phyloP scores from a whole-genome alignment of 1,284 basidiomycete genomes.

The Xerocomus amazonicus region DNA sequence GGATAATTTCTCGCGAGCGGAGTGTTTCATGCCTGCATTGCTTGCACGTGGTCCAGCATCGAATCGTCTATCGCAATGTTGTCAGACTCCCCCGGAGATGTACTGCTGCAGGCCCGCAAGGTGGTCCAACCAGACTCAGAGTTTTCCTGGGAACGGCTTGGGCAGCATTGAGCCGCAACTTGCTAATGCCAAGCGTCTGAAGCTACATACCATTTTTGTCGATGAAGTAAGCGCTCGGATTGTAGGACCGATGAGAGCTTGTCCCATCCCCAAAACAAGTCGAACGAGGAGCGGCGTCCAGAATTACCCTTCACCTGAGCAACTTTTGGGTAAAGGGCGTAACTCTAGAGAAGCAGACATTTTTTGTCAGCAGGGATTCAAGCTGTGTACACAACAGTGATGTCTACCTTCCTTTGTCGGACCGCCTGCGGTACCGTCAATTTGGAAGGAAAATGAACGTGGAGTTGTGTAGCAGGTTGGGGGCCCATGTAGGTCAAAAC shows the following conservation, averaged over 20 bases:
- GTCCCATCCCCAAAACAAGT: conserved; percentile 37
- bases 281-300: conserved; percentile 31
- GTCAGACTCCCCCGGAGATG: conserved; percentile 2
- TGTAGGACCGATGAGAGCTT: conserved; percentile 15
- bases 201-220: not conserved
- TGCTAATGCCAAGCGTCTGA: conserved; percentile 4
- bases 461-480: conserved; percentile 2
- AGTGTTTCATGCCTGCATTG: not conserved
- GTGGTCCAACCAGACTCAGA: not conserved
- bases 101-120: not conserved
- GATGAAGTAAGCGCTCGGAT: not conserved
- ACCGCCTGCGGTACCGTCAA: conserved; percentile 18
- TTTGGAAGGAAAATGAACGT: conserved; percentile 25
- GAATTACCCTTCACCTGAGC: conserved; percentile 37
- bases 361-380: not conserved
- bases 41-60: not conserved
- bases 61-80: not conserved
- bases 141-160: conserved; percentile 1
- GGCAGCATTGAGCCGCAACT: not conserved
- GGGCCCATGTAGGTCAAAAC: conserved; percentile 22
- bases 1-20: not conserved
- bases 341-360: conserved; percentile 7
- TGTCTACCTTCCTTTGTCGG: conserved; percentile 21
- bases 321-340: conserved; percentile 37
- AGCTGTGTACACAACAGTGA: not conserved